Evolutionary conservation across 208 protist species (phyloP).

Genomic region (Acanthamoeba healyi): DNA sequence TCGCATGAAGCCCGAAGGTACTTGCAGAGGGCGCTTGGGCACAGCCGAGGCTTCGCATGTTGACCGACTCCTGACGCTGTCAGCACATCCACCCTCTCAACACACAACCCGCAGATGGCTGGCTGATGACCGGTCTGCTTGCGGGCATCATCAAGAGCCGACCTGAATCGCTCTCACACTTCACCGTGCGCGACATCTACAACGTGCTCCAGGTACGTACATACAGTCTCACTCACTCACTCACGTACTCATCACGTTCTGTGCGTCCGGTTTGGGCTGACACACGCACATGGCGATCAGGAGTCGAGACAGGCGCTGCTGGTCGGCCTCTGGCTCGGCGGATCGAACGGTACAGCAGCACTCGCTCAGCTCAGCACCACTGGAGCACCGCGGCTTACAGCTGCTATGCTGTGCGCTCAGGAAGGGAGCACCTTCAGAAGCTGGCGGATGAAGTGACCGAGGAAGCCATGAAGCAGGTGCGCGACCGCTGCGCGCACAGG

Average conservation of each 20-base stretch:
- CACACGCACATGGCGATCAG: not conserved
- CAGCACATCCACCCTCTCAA: too few relatives aligned
- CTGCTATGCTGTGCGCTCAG: not conserved
- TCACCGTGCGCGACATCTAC: not conserved
- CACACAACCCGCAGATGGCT: not conserved
- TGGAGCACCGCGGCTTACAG: not conserved
- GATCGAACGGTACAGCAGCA: not conserved
- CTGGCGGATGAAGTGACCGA: not conserved
- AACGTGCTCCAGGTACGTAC: not conserved
- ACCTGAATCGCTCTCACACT: not conserved
- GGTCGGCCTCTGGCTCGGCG: not conserved
- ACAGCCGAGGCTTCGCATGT: too few relatives aligned
- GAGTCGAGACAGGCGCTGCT: not conserved
- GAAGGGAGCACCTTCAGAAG: not conserved
- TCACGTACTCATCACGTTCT: too few relatives aligned
- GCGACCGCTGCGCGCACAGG: too few relatives aligned
- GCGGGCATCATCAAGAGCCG: not conserved
- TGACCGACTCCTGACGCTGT: too few relatives aligned
- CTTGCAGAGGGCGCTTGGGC: not conserved
- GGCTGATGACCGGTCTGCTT: not conserved
- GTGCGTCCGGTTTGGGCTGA: not conserved
- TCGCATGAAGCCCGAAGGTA: constrained; percentile 16
- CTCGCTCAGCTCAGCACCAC: not conserved
- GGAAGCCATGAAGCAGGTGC: not conserved
- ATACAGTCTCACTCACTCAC: not conserved